Evolutionary conservation across 192 early-diverging fungal genomes (phyloP), one percentile per base, ranked within the genome.

Genomic region (Coemansia sp.): DNA sequence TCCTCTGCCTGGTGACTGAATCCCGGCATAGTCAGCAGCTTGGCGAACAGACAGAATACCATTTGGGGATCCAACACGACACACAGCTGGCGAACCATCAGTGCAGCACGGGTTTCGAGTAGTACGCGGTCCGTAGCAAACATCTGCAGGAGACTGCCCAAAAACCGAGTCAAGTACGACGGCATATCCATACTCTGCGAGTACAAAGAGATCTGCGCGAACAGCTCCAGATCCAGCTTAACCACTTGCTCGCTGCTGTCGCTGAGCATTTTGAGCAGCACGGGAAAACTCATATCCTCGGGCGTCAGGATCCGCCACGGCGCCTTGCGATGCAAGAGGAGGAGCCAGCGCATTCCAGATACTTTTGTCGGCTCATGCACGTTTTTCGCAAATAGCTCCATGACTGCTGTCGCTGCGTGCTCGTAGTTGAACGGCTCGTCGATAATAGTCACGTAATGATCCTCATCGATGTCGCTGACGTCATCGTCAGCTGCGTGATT

Each of bases 171-270:
- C 74, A 98, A 92, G 50, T 97, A 95, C n/a, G 72, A 63, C 69
- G 61, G 40, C 13, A 49, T 53, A 16, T 71, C 71, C 42, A 49
- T n/a, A 11, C 49, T 19, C 37, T 70, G 70, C 1, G 94, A 93
- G 52, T 90, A 84, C 0, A 89, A 87, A 16, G 92, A 91, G n/a
- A 99, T 94, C 73, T 99, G 96, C 3, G 98, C 96, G 62, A 99
- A 86, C 14, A 98, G 84, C 68, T 96, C 92, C 42, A 99, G 85
- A 76, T 97, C 96, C 19, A 93, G 86, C 74, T 90, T 89, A 35
- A 99, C 93, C 10, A 99, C 93, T 66, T 97, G 96, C 74, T 99
- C 97, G 37, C 94, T 95, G 5, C 91, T 82, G 66, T 99, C 98
- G 44, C 94, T 93, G 11, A 99, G 77, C 23, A 93, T 92, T 69